phyloP scores from a whole-genome alignment of 257 asterid genomes.

The Solanum ossicruentum region DNA sequence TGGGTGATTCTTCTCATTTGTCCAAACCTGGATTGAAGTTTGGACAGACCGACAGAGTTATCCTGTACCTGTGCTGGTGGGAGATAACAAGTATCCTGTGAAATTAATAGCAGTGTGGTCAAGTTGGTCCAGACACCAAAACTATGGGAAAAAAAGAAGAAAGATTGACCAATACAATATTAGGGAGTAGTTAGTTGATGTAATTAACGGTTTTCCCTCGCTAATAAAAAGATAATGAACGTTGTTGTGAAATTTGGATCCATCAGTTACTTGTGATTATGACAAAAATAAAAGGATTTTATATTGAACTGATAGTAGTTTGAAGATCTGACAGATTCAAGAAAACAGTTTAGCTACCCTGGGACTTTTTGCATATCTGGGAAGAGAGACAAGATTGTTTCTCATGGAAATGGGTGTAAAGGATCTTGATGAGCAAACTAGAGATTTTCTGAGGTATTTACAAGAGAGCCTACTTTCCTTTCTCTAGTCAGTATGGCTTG shows the following conservation, averaged over 20 bases:
- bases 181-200: not conserved
- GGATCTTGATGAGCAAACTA: slow-evolving; percentile 50
- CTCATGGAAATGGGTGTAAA: slow-evolving; percentile 43
- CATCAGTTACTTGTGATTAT: not conserved
- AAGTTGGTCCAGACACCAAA: not conserved
- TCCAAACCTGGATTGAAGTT: not conserved
- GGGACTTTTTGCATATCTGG: slow-evolving; percentile 66
- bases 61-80: not conserved
- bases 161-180: not conserved
- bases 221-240: not conserved
- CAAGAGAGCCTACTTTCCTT: not conserved
- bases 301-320: not conserved
- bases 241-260: not conserved
- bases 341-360: slow-evolving; percentile 49
- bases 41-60: not conserved
- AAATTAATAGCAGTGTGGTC: not conserved
- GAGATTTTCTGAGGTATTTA: slow-evolving; percentile 50
- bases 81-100: not conserved
- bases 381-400: slow-evolving; percentile 68
- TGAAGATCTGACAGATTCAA: slow-evolving; percentile 32
- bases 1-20: not conserved
- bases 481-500: not conserved
- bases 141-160: not conserved
- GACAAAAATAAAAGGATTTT: not conserved
- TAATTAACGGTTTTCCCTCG: not conserved